Evolutionary conservation across 2,329 filamentous ascomycete genomes (phyloP).

Genomic region (Microdochium bolleyi): DNA sequence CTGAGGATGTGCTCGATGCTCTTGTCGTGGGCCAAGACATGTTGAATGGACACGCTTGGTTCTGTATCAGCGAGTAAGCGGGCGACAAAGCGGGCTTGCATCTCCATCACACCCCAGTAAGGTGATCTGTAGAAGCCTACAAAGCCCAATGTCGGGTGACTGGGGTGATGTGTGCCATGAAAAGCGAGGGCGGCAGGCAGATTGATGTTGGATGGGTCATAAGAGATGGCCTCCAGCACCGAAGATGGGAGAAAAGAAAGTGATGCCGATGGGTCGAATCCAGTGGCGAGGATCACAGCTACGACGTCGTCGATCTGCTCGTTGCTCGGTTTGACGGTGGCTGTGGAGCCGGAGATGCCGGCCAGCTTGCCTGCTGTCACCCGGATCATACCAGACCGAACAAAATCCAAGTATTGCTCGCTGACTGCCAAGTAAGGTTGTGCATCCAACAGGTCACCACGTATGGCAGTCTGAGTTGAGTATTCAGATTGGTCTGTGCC

Average conservation of each 20-base stretch:
- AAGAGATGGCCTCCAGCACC: conserved; percentile 47
- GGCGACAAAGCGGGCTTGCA: conserved; percentile 67
- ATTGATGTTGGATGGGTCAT: conserved; percentile 43
- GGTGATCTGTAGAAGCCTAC: conserved; percentile 79
- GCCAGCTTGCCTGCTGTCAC: conserved; percentile 40
- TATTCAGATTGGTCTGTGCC: conserved; percentile 48
- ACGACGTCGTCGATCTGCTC: conserved; percentile 45
- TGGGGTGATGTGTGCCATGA: conserved; percentile 54
- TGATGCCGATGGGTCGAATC: conserved; percentile 58
- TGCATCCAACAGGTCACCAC: conserved; percentile 29
- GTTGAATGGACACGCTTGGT: conserved; percentile 17
- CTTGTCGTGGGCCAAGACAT: conserved; percentile 33
- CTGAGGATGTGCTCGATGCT: conserved; percentile 36
- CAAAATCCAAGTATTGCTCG: conserved; percentile 66
- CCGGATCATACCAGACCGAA: conserved; percentile 54
- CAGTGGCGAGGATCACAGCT: conserved; percentile 67
- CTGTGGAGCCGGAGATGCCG: conserved; percentile 24
- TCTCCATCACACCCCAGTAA: conserved; percentile 82
- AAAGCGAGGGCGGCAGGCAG: conserved; percentile 62
- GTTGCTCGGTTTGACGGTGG: conserved; percentile 18
- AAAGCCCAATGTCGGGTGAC: conserved; percentile 61
- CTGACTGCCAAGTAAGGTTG: conserved; percentile 62
- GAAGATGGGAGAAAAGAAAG: conserved; percentile 55
- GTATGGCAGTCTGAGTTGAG: conserved; percentile 31
- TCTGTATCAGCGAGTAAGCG: conserved; percentile 42